phyloP scores from a whole-genome alignment of 768 basidiomycete genomes.

The Lactarius tabidus region DNA sequence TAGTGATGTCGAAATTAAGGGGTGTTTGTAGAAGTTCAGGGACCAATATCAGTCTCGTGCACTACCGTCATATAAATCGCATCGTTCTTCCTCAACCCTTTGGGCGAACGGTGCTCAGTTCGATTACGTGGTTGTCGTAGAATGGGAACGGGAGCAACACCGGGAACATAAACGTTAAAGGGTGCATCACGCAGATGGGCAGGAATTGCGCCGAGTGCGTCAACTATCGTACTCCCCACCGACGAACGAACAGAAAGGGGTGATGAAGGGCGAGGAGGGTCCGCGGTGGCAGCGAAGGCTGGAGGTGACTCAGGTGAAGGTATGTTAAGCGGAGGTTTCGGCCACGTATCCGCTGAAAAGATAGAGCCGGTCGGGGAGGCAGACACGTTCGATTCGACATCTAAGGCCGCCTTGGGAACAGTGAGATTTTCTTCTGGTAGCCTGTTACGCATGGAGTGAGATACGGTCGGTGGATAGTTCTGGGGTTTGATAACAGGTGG shows the following conservation, averaged over 20 bases:
- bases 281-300: not conserved
- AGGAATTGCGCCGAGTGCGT: constrained; percentile 21
- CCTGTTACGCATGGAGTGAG: not conserved
- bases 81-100: constrained; percentile 12
- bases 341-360: constrained; percentile 18
- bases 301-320: constrained; percentile 1
- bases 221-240: constrained; percentile 18
- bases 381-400: constrained; percentile 4
- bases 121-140: not conserved
- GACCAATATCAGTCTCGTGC: constrained; percentile 15
- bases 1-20: not conserved
- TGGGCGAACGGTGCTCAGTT: constrained; percentile 6
- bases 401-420: not conserved
- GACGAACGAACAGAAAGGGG: constrained; percentile 14
- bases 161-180: constrained; percentile 2
- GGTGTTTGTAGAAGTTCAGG: not conserved
- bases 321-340: constrained; percentile 2
- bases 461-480: not conserved
- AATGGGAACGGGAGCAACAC: constrained; percentile 2
- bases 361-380: constrained; percentile 7
- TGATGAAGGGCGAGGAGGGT: constrained; percentile 6
- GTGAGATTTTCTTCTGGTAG: not conserved
- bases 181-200: constrained; percentile 14
- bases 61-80: constrained; percentile 25
- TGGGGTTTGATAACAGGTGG: constrained; percentile 10